A percentile compares a stretch with the other conserved stretches of the same genome.
Conservation (phyloP, 257 asterid species). For the Solanum etuberosum region DNA sequence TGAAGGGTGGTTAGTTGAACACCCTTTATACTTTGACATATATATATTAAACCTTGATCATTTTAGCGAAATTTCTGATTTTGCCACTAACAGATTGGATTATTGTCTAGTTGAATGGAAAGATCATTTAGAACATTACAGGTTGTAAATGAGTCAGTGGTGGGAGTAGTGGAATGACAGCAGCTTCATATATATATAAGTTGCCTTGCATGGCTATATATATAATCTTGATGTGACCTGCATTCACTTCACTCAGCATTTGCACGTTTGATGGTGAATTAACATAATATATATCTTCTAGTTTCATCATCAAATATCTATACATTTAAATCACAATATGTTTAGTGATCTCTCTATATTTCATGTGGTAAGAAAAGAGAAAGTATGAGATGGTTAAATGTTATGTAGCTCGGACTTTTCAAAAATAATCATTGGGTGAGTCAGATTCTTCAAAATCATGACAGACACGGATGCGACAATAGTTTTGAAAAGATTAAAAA, state of each 20-base stretch:
- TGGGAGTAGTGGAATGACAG: not conserved
- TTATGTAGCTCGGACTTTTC: not conserved
- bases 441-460: not conserved
- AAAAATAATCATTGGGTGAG: not conserved
- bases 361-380: not conserved
- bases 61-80: not conserved
- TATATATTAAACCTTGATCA: not conserved
- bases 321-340: not conserved
- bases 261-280: not conserved
- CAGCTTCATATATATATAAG: not conserved
- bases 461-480: not conserved
- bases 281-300: not conserved
- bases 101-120: not conserved
- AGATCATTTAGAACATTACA: not conserved
- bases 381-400: not conserved
- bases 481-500: not conserved
- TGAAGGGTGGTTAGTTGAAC: not conserved
- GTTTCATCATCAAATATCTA: not conserved
- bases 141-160: not conserved
- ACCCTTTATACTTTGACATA: not conserved
- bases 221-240: not conserved
- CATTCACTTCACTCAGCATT: slow-evolving; percentile 1
- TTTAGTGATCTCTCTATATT: not conserved
- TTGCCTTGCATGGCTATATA: not conserved
- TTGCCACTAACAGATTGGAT: not conserved